These are phyloP conservation scores for Phylloporus arenicola DNA, from an alignment of 768 basidiomycete species.

Conservation along the genomic window DNA sequence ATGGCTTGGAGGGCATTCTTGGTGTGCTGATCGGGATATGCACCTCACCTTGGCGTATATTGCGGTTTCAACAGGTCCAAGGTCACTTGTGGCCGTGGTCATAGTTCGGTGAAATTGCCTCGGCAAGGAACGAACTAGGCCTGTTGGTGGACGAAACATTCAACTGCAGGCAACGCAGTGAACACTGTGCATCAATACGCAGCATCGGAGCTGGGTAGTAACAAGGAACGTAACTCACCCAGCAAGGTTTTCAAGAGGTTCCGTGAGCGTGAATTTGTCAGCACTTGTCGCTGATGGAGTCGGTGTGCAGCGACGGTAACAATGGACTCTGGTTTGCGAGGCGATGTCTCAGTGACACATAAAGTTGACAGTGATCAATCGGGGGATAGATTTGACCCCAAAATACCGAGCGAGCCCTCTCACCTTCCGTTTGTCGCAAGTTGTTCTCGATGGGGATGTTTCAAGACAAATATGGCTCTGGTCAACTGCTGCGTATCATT, in stretches of 20 bases:
- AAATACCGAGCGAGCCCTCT: slow-evolving; percentile 1
- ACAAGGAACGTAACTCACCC: slow-evolving; percentile 12
- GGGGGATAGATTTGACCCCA: slow-evolving; percentile 7
- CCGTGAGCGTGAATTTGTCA: slow-evolving; percentile 14
- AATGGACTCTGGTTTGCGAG: slow-evolving; percentile 8
- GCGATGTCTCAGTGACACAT: slow-evolving; percentile 12
- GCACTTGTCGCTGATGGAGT: neutral
- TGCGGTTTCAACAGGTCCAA: slow-evolving; percentile 52
- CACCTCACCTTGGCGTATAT: slow-evolving; percentile 52
- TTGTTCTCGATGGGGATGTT: neutral
- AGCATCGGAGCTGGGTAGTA: slow-evolving; percentile 9
- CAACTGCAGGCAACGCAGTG: slow-evolving; percentile 3
- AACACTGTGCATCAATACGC: slow-evolving; percentile 19
- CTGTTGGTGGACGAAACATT: slow-evolving; percentile 24
- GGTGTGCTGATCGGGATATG: slow-evolving; percentile 20
- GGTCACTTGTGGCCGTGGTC: slow-evolving; percentile 23
- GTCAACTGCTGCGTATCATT: neutral
- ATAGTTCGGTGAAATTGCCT: slow-evolving; percentile 22
- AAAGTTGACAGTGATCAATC: neutral
- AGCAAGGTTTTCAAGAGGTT: neutral
- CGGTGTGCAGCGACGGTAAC: neutral
- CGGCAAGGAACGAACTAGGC: slow-evolving; percentile 17
- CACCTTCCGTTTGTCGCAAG: neutral
- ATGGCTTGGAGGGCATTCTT: slow-evolving; percentile 18
- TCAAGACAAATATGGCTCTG: neutral